Evolutionary conservation across 1,139 yeast species (phyloP).

Genomic region (Dujonia santamariae): DNA sequence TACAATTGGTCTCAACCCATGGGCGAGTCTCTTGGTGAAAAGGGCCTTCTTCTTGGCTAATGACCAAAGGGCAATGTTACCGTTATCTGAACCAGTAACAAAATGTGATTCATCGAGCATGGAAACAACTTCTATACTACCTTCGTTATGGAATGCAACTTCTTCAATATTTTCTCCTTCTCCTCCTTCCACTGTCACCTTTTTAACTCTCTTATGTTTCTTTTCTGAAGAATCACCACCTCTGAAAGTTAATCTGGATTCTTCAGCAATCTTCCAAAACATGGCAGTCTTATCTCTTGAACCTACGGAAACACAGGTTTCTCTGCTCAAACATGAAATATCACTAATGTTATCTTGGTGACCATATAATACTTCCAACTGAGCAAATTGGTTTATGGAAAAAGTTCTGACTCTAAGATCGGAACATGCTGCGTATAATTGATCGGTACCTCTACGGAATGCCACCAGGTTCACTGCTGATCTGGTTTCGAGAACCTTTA

Average conservation of each 20-base stretch:
- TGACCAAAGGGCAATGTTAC: slow-evolving; percentile 85
- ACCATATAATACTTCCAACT: slow-evolving; percentile 87
- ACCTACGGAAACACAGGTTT: slow-evolving; percentile 94
- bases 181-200: slow-evolving; percentile 17
- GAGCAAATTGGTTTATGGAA: slow-evolving; percentile 81
- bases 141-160: slow-evolving; percentile 60
- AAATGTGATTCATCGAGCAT: slow-evolving; percentile 93
- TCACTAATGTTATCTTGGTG: slow-evolving; percentile 90
- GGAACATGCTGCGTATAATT: slow-evolving; percentile 88
- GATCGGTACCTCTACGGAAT: slow-evolving; percentile 80
- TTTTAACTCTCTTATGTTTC: slow-evolving; percentile 35
- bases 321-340: slow-evolving; percentile 75
- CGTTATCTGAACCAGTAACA: slow-evolving; percentile 94
- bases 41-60: slow-evolving; percentile 86
- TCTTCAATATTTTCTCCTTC: slow-evolving; percentile 24
- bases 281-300: slow-evolving; percentile 92
- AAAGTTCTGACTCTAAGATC: slow-evolving; percentile 88
- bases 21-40: slow-evolving; percentile 64
- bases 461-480: slow-evolving; percentile 71
- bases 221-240: slow-evolving; percentile 70
- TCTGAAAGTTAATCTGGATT: slow-evolving; percentile 86
- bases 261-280: slow-evolving; percentile 96
- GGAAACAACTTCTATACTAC: slow-evolving; percentile 84
- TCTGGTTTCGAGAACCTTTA: slow-evolving; percentile 73
- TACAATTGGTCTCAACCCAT: slow-evolving; percentile 65